Conservation (phyloP, 371 early-diverging fungal species). For the Batkoa obscura region DNA sequence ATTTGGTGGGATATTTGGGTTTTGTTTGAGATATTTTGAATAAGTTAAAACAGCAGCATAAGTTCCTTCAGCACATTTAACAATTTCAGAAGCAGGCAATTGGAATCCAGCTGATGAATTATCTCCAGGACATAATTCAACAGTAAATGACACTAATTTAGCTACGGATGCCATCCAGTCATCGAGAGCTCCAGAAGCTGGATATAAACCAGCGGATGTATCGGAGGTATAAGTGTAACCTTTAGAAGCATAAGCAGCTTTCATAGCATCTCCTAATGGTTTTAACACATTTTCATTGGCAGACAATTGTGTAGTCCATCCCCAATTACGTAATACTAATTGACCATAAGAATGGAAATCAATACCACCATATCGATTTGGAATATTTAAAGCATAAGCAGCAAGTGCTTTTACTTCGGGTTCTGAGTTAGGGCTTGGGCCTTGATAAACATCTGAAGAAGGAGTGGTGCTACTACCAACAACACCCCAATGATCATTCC, state of each 20-base stretch:
- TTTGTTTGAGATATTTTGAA: not conserved
- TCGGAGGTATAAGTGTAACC: constrained; percentile 2
- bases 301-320: constrained; percentile 16
- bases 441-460: constrained; percentile 28
- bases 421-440: constrained; percentile 26
- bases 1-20: constrained; percentile 2
- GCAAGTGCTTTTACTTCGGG: constrained; percentile 29
- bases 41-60: not conserved
- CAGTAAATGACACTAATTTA: constrained; percentile 2
- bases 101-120: not conserved
- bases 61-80: constrained; percentile 2
- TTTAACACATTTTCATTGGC: constrained; percentile 10
- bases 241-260: not conserved
- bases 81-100: not conserved
- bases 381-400: constrained; percentile 19
- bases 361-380: constrained; percentile 27
- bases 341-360: constrained; percentile 34
- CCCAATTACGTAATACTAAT: constrained; percentile 21
- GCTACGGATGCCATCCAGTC: constrained; percentile 5
- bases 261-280: not conserved
- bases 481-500: constrained; percentile 30
- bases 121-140: constrained; percentile 1
- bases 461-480: constrained; percentile 26
- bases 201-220: not conserved
- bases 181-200: constrained; percentile 5